A percentile compares a stretch with the other conserved stretches of the same genome.
Conservation (phyloP, 768 basidiomycete genomes). For the Amanita pseudoporphyria region DNA sequence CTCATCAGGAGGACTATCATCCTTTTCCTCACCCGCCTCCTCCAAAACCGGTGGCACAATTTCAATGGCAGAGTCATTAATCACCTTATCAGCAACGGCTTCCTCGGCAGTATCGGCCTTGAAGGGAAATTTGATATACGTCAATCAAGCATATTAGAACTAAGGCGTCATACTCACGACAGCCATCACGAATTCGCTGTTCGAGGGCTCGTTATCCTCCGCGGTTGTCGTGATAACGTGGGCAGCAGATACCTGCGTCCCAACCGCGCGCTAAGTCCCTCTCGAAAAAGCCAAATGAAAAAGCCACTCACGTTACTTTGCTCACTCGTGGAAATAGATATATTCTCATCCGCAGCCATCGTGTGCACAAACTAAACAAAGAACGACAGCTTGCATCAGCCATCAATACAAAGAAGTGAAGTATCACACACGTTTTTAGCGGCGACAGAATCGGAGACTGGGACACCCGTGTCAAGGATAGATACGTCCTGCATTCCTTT, state of each 20-base stretch:
- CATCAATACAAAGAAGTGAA: neutral
- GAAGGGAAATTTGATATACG: neutral
- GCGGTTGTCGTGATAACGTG: neutral
- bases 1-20: neutral
- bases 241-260: neutral
- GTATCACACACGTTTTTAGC: neutral
- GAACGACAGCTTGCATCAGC: neutral
- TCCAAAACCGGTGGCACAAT: slow-evolving; percentile 1
- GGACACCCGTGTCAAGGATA: neutral
- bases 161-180: slow-evolving; percentile 1
- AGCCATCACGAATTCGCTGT: neutral
- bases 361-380: neutral
- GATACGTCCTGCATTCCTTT: neutral
- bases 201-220: neutral
- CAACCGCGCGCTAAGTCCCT: neutral
- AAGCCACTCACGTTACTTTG: neutral
- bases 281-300: neutral
- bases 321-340: neutral
- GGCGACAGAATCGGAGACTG: neutral
- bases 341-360: neutral
- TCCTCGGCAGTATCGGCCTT: slow-evolving; percentile 3
- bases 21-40: neutral
- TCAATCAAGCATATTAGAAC: neutral
- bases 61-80: slow-evolving; percentile 6
- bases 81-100: neutral